Evolutionary conservation across 345 rosid genomes (phyloP).

Genomic region (Gynandropsis gynandra): DNA sequence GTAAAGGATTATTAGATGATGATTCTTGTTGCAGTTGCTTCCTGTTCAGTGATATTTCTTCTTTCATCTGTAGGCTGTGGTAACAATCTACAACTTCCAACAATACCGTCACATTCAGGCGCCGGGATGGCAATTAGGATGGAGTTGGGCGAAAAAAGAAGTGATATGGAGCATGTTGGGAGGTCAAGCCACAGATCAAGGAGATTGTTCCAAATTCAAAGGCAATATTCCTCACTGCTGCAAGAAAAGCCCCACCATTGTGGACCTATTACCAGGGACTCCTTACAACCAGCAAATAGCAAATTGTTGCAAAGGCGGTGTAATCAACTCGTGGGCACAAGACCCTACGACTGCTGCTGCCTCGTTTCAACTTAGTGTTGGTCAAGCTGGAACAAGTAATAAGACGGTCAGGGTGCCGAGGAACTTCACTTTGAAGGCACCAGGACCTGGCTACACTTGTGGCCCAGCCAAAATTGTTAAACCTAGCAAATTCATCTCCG

Average conservation of each 20-base stretch:
- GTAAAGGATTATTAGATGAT: neutral
- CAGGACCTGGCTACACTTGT: constrained; percentile 91
- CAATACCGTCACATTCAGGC: constrained; percentile 73
- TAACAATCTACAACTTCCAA: constrained; percentile 73
- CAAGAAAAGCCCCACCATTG: constrained; percentile 59
- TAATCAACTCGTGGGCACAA: constrained; percentile 64
- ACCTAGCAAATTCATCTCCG: constrained; percentile 40
- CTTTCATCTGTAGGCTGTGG: constrained; percentile 43
- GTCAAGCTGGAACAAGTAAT: constrained; percentile 67
- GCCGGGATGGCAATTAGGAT: constrained; percentile 82
- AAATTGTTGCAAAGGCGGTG: constrained; percentile 92
- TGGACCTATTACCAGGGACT: constrained; percentile 79
- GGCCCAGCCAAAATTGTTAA: constrained; percentile 50
- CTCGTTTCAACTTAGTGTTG: constrained; percentile 75
- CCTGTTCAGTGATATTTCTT: neutral
- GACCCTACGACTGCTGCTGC: constrained; percentile 60
- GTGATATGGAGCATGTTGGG: constrained; percentile 78
- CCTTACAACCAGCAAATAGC: constrained; percentile 59
- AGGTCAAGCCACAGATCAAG: constrained; percentile 76
- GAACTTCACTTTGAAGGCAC: constrained; percentile 65
- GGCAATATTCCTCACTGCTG: constrained; percentile 82
- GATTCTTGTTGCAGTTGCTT: neutral
- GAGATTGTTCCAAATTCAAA: constrained; percentile 83
- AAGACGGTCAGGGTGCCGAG: constrained; percentile 63
- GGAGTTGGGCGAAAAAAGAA: constrained; percentile 83